A percentile compares a stretch with the other conserved stretches of the same genome.
These are phyloP conservation scores for Lignosus rhinocerotis DNA, from an alignment of 1,284 basidiomycete species.

Conservation along the genomic window DNA sequence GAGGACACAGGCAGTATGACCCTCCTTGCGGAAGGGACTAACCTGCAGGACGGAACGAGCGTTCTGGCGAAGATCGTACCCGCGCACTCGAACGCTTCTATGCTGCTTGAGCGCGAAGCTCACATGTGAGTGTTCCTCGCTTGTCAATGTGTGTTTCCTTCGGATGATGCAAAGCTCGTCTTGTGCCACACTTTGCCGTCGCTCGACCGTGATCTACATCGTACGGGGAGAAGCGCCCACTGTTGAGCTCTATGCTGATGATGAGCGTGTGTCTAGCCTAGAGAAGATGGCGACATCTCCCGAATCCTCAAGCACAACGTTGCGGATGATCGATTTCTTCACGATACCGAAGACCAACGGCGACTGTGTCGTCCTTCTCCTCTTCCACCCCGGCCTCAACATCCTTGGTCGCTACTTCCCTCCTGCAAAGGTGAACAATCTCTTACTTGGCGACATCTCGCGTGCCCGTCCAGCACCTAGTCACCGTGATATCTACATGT, in stretches of 20 bases:
- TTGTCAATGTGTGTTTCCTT: not conserved
- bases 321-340: conserved; percentile 65
- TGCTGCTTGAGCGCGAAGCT: conserved; percentile 69
- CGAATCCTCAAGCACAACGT: conserved; percentile 52
- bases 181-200: not conserved
- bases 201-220: no score
- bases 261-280: conserved; percentile 40
- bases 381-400: conserved; percentile 67
- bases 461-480: conserved; percentile 42
- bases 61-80: conserved; percentile 72
- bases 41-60: conserved; percentile 65
- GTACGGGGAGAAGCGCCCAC: not conserved
- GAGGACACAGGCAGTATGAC: conserved; percentile 73
- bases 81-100: conserved; percentile 66
- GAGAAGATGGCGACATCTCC: conserved; percentile 49
- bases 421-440: conserved; percentile 62
- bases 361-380: conserved; percentile 64
- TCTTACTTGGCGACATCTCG: conserved; percentile 58
- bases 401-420: conserved; percentile 67
- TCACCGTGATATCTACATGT: conserved; percentile 53
- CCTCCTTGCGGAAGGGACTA: conserved; percentile 63
- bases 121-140: conserved; percentile 53
- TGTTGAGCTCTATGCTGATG: not conserved
- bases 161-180: not conserved
- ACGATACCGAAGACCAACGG: conserved; percentile 62